Conservation (phyloP, 2,329 filamentous ascomycete genomes). For the Aureobasidium sp. region DNA sequence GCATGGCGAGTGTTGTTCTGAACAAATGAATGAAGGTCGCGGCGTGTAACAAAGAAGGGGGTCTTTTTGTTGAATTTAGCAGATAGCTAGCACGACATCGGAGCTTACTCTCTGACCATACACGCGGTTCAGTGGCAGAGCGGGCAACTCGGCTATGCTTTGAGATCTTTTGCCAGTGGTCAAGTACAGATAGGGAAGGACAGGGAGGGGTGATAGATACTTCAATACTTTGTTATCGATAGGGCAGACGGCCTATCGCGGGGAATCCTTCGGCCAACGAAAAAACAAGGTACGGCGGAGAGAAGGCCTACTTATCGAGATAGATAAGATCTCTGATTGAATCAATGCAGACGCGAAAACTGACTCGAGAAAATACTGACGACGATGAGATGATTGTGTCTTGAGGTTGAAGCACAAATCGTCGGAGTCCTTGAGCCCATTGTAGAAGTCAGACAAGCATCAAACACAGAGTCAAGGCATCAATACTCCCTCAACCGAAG, state of each 20-base stretch:
- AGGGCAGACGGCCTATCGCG: conserved; percentile 6
- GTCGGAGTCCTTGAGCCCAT: too few relatives aligned
- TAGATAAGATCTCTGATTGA: neutral
- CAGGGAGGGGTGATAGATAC: neutral
- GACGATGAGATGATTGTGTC: neutral
- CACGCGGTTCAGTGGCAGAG: neutral
- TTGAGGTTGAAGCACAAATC: neutral
- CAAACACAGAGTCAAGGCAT: neutral
- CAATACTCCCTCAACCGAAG: neutral
- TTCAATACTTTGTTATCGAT: conserved; percentile 3
- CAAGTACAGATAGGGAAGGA: neutral
- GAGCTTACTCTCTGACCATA: neutral
- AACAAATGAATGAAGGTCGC: neutral
- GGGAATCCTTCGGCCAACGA: neutral
- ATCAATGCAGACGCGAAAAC: neutral
- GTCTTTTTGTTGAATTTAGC: neutral
- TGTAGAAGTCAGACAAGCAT: too few relatives aligned
- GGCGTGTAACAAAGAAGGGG: neutral
- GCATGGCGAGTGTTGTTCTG: neutral
- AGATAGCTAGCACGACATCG: neutral
- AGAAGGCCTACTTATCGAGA: neutral
- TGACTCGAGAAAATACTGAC: neutral
- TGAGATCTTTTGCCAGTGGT: neutral
- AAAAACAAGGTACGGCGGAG: neutral
- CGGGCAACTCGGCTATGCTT: neutral